Evolutionary conservation across 2,329 filamentous ascomycete species (phyloP).

Genomic region (Cladosporium sp.): DNA sequence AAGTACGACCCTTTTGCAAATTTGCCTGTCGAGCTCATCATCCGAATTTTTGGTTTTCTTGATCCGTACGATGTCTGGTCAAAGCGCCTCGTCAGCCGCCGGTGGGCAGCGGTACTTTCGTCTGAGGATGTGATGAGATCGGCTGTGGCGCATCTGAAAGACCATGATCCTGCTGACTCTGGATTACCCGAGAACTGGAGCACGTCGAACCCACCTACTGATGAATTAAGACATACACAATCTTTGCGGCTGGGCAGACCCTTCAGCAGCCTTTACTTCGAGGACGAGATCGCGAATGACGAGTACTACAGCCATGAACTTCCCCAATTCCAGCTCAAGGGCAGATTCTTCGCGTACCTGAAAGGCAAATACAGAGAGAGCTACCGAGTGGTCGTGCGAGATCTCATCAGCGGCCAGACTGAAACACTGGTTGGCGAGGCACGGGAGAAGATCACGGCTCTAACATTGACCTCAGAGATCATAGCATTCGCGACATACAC

Average conservation of each 20-base stretch:
- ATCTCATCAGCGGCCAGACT: constrained; percentile 10
- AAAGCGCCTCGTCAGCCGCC: constrained; percentile 27
- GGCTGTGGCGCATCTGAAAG: constrained; percentile 9
- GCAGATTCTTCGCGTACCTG: constrained; percentile 15
- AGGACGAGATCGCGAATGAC: not conserved
- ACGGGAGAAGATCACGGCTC: constrained; percentile 14
- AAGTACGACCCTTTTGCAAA: constrained; percentile 30
- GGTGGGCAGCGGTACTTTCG: constrained; percentile 28
- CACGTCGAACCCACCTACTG: not conserved
- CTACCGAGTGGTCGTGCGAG: constrained; percentile 12
- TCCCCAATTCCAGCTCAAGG: constrained; percentile 9
- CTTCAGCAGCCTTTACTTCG: constrained; percentile 16
- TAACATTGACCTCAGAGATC: constrained; percentile 11
- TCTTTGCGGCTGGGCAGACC: not conserved
- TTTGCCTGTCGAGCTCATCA: constrained; percentile 34
- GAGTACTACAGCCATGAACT: not conserved
- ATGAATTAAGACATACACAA: not conserved
- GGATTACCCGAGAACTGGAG: not conserved
- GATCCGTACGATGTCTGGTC: constrained; percentile 23
- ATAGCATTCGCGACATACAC: constrained; percentile 13
- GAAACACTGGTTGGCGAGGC: constrained; percentile 10
- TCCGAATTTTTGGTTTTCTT: constrained; percentile 29
- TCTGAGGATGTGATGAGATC: constrained; percentile 15
- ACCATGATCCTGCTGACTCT: constrained; percentile 13
- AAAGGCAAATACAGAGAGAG: not conserved